Percentiles rank a stretch among this genome's conserved stretches.
These are phyloP conservation scores for Naganishia onofrii DNA, from an alignment of 768 basidiomycete species.

Conservation along the genomic window DNA sequence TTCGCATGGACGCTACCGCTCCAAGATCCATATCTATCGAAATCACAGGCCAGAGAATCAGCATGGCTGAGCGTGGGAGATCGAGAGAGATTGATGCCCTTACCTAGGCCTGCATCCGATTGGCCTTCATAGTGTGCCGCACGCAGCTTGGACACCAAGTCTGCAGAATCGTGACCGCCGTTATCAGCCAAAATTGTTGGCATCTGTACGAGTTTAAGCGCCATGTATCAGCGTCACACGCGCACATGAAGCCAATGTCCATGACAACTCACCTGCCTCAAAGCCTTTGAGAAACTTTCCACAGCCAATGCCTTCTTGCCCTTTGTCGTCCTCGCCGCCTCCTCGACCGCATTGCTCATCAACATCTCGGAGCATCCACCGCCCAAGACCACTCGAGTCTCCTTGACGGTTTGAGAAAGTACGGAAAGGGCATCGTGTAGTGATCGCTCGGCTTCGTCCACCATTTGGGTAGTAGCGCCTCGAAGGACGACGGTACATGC, in stretches of 20 bases:
- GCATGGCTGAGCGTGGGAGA: neutral
- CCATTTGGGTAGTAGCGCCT: slow-evolving; percentile 97
- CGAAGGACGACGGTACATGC: slow-evolving; percentile 97
- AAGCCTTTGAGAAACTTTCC: slow-evolving; percentile 82
- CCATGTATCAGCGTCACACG: neutral
- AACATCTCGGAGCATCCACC: slow-evolving; percentile 98
- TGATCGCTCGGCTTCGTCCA: slow-evolving; percentile 97
- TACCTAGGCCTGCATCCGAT: slow-evolving; percentile 81
- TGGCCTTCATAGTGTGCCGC: slow-evolving; percentile 92
- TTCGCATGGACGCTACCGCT: slow-evolving; percentile 77
- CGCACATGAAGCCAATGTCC: neutral
- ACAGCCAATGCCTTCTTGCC: slow-evolving; percentile 96
- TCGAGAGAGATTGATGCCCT: slow-evolving; percentile 43
- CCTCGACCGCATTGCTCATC: slow-evolving; percentile 92
- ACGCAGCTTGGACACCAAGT: slow-evolving; percentile 80
- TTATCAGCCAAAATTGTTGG: slow-evolving; percentile 97
- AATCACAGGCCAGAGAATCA: neutral
- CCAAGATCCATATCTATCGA: slow-evolving; percentile 81
- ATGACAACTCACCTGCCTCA: slow-evolving; percentile 60
- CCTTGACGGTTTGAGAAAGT: slow-evolving; percentile 94
- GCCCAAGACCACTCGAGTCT: slow-evolving; percentile 88
- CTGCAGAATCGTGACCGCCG: slow-evolving; percentile 95
- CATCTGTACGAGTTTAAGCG: slow-evolving; percentile 58
- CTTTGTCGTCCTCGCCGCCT: slow-evolving; percentile 73
- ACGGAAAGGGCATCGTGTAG: slow-evolving; percentile 96